These are phyloP conservation scores for Dysphania ambrosioides DNA, from an alignment of 148 eudicot species.

Conservation along the genomic window DNA sequence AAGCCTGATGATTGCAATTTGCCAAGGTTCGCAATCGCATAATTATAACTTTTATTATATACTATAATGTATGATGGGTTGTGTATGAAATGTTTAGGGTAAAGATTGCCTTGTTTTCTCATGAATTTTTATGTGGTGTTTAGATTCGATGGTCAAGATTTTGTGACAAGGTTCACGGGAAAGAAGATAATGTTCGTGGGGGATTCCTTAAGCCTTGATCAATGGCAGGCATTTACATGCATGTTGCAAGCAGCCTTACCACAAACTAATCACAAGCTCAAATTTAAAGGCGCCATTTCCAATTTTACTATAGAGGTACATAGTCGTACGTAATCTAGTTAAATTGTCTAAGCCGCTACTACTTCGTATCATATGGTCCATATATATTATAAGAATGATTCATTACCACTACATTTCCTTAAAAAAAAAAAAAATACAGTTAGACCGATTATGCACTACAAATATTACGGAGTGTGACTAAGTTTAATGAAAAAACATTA, in stretches of 20 bases:
- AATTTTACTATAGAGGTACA: slow-evolving; percentile 10
- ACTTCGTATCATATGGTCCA: too few relatives aligned
- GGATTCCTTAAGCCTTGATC: slow-evolving; percentile 44
- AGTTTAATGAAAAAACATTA: too few relatives aligned
- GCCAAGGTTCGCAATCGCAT: slow-evolving; percentile 29
- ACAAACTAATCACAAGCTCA: slow-evolving; percentile 12
- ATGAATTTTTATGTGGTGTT: not conserved
- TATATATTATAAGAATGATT: too few relatives aligned
- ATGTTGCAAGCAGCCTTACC: slow-evolving; percentile 39
- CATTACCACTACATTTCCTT: too few relatives aligned
- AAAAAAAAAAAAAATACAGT: too few relatives aligned
- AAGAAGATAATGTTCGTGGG: slow-evolving; percentile 52
- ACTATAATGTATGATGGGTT: too few relatives aligned
- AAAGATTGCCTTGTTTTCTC: not conserved
- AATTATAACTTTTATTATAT: not conserved
- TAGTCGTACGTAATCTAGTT: too few relatives aligned
- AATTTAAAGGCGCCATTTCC: not conserved
- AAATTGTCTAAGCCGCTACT: too few relatives aligned
- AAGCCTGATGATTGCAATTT: slow-evolving; percentile 37
- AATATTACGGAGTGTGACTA: too few relatives aligned
- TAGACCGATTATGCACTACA: too few relatives aligned
- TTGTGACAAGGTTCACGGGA: slow-evolving; percentile 31
- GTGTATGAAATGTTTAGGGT: too few relatives aligned
- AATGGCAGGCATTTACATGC: slow-evolving; percentile 52
- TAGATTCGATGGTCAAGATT: slow-evolving; percentile 37